Conservation (phyloP, 2,329 filamentous ascomycete species). For the Cercospora nicotianae region DNA sequence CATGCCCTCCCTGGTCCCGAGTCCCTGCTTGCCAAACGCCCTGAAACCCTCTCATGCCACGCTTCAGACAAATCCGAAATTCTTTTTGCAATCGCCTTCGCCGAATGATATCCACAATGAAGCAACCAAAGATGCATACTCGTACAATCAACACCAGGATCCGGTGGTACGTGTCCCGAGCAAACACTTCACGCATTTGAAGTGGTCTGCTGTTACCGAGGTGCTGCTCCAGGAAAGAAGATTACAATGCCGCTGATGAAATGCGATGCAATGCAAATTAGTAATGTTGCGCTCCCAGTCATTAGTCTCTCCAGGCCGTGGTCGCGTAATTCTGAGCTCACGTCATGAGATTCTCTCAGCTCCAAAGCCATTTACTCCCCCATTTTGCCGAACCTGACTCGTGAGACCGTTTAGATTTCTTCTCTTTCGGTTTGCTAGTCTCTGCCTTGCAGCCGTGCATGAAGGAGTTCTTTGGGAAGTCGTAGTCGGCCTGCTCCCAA, state of each 20-base stretch:
- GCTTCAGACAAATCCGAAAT: background rate
- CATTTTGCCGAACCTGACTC: slow-evolving; percentile 1
- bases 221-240: background rate
- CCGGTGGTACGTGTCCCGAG: background rate
- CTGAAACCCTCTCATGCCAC: background rate
- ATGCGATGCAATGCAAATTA: slow-evolving; percentile 1
- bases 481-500: slow-evolving; percentile 59
- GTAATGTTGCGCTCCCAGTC: background rate
- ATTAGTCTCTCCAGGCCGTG: slow-evolving; percentile 16
- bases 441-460: slow-evolving; percentile 55
- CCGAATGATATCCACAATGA: background rate
- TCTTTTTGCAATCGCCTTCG: background rate
- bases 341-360: slow-evolving; percentile 2
- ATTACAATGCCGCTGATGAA: background rate
- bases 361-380: slow-evolving; percentile 16
- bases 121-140: background rate
- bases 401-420: slow-evolving; percentile 19
- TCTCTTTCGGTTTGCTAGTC: slow-evolving; percentile 18
- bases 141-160: background rate
- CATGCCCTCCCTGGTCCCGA: background rate
- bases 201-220: background rate
- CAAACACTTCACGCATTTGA: background rate
- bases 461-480: slow-evolving; percentile 62
- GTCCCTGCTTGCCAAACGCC: background rate
- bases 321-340: slow-evolving; percentile 11